Percentiles rank a stretch among this genome's conserved stretches.
Conservation (phyloP, 1,284 basidiomycete species). For the Pseudomicrostroma phylloplanum region DNA sequence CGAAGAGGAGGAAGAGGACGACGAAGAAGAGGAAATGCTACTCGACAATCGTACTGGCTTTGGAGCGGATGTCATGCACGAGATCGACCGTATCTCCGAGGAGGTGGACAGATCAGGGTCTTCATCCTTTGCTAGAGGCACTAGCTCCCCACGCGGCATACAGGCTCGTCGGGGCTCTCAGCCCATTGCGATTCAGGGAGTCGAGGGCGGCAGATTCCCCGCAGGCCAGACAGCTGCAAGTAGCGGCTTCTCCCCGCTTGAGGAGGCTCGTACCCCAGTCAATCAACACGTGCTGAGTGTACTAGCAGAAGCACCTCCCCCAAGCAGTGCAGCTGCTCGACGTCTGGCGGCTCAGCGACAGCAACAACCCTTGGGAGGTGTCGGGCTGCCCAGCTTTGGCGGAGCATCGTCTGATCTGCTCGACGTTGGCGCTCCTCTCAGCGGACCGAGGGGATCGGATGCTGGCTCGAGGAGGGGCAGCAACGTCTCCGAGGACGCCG, state of each 20-base stretch:
- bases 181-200: background rate
- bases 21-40: too few relatives aligned
- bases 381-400: background rate
- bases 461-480: background rate
- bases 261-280: conserved; percentile 52
- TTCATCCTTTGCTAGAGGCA: background rate
- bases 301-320: conserved; percentile 49
- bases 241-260: conserved; percentile 11
- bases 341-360: background rate
- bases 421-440: background rate
- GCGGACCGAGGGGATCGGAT: background rate
- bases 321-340: background rate
- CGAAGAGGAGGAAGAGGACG: too few relatives aligned
- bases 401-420: background rate
- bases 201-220: background rate
- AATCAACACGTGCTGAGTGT: conserved; percentile 56
- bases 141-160: background rate
- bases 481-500: background rate
- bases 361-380: background rate
- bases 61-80: background rate
- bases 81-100: background rate
- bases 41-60: too few relatives aligned
- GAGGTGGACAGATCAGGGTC: background rate
- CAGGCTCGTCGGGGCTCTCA: conserved; percentile 1
- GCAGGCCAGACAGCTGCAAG: background rate